Conservation (phyloP, 176 grass and related monocot species). For the Carex kokanica region DNA sequence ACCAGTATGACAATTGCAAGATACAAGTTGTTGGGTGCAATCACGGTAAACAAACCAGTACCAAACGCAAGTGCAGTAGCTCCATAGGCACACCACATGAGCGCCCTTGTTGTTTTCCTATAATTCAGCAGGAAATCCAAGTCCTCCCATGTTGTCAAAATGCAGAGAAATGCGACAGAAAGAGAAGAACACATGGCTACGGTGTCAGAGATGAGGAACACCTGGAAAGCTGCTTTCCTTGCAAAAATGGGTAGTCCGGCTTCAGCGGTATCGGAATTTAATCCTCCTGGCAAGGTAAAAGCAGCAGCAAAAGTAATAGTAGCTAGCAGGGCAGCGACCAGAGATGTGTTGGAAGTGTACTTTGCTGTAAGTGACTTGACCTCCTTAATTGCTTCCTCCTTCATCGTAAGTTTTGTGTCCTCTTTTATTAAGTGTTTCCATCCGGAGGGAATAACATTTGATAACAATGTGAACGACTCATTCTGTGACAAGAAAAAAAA, state of each 20-base stretch:
- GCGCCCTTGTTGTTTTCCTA: neutral
- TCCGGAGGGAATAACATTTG: neutral
- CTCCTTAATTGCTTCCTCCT: neutral
- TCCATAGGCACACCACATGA: conserved; percentile 12
- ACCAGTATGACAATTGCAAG: conserved; percentile 15
- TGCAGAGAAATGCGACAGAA: neutral
- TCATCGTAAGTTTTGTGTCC: neutral
- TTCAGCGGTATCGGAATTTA: neutral
- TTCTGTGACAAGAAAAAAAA: neutral
- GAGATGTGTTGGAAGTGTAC: conserved; percentile 6
- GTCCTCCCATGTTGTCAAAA: conserved; percentile 7
- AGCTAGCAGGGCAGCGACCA: neutral
- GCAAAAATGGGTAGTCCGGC: neutral
- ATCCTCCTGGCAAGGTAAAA: conserved; percentile 15
- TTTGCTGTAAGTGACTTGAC: neutral
- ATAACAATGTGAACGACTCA: neutral
- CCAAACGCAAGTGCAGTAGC: neutral
- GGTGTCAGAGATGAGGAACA: conserved; percentile 17
- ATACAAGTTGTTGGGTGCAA: neutral
- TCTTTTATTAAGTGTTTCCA: no score
- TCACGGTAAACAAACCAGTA: neutral
- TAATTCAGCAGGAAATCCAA: neutral
- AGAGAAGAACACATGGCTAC: conserved; percentile 15
- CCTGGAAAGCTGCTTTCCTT: conserved; percentile 3
- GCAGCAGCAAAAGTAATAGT: conserved; percentile 20